Base-by-base conservation (phyloP, 352 stramenopile species). In the Detonula confervacea region DNA sequence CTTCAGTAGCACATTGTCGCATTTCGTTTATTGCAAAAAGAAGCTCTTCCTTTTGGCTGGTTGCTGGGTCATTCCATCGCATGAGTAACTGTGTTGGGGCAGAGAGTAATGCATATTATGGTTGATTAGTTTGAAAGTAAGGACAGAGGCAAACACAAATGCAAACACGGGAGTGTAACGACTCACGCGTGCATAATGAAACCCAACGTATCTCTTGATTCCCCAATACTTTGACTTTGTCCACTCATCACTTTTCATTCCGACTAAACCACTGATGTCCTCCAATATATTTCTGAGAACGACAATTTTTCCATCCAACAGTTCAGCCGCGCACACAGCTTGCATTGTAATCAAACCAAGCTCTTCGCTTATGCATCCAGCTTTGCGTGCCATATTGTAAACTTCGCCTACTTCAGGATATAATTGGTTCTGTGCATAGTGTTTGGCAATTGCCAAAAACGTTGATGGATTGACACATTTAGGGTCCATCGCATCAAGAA, bases 61-160 rank as follows among this genome's bases (percentile, higher is more conserved):
- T 83, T 11, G 59, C 47, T 47, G 79, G 71, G 33, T 87, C 72
- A 63, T 90, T 87, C 87, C 87, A 92, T 57, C 79, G 81, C 87
- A 92, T 90, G 0, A 92, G 39, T 29, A 89, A 52, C 75, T 83
- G 57, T 27, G 33, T 37, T 30, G 25, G 30, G 29, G 30, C 8
- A 70, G 16, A 66, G 49, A 65, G 37, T 20, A 55, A 49, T 49
- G n/a, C 7, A 44, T 5, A 14, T 20, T 44, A 20, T 54, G 24
- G 16, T 35, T 63, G n/a, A 33, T 18, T 35, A 20, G 4, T 33
- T 8, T n/a, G n/a, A n/a, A n/a, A n/a, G n/a, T n/a, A n/a, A 27
- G 12, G 22, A 20, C 3, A 1, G 61, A 39, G 37, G 14, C 22
- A 46, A 20, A 77, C 35, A 22, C 1, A 51, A 24, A 62, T 42